Base-by-base conservation (phyloP, 345 rosid species). In the Euclidium syriacum region DNA sequence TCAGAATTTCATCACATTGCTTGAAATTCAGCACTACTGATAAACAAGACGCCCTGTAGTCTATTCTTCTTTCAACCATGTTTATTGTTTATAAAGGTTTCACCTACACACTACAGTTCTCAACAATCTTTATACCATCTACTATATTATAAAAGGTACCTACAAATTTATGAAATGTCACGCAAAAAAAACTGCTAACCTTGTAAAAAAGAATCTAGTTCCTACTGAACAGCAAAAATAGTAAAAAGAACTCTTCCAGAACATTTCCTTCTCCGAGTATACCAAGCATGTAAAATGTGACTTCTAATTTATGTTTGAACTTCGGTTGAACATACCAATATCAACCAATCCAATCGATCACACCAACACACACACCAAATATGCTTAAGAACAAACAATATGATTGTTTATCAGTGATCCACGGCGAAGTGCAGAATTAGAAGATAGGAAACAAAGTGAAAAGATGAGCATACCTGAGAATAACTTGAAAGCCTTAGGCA, bases 401-500 rank as follows among this genome's bases (percentile, higher is more conserved):
- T 25, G 29, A 41, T 1, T 15, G 29, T 38, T 50, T 18, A 36
- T 11, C 27, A 49, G 26, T n/a, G 10, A 24, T 35, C 14, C 26
- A 53, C 15, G 22, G 11, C 25, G 14, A 34, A 50, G 19, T 18
- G 50, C 42, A 47, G 26, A 62, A 58, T 40, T 36, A 32, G 17
- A 35, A 22, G 12, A 14, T 17, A 27, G 23, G 14, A 22, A 36
- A 14, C 6, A 1, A n/a, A 64, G 11, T 32, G 32, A n/a, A 12
- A 22, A 63, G 30, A 54, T 49, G 70, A 54, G 52, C 39, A 61
- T 20, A 85, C 99, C 96, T 80, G 96, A 61, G 75, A 94, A 87
- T 53, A 94, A 58, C 74, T 74, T 76, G 77, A 83, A 90, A 19
- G 96, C 81, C 69, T 73, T 82, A 19, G 99, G 99, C 72, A 94